Base-by-base conservation (phyloP, 2,329 filamentous ascomycete genomes). In the Cephalotrichum gorgonifer region DNA sequence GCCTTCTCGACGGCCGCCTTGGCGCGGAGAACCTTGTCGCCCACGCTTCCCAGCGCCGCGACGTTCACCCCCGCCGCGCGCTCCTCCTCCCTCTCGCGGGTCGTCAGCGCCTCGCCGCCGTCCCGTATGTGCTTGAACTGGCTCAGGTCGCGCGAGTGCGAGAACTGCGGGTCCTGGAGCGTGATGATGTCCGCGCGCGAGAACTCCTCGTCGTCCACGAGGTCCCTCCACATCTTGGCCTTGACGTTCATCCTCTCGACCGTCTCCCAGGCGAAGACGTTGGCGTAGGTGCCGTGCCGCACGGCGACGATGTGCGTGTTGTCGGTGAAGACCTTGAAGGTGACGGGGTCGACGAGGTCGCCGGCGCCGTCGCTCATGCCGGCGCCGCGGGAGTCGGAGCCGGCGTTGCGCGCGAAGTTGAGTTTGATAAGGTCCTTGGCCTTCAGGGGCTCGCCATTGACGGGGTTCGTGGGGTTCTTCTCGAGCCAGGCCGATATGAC, bases 271-370 rank as follows among this genome's bases (percentile, higher is more conserved):
- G 90, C 83, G 63, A 97, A 98, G 4, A 95, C 93, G 66, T 98
- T 98, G 45, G 91, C 91, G 51, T 90, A 91, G 49, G 75, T 85
- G 49, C 79, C 81, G 65, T 86, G 81, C 50, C 81, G 77, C 54
- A 98, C 75, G 15, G 90, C 91, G 43, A 97, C 88, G 51, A 98
- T 88, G 65, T 97, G 93, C 4, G 93, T 97, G 66, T 97, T 97
- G 64, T 98, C 89, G 43, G 93, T 98, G 60, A 98, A 88, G 39
- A 95, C 86, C 66, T 98, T 98, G 74, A 87, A 97, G 0, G 90
- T 96, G 43, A 98, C 91, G 0, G 93, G 94, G 60, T 98, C 93
- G 54, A 97, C 88, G 59, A 93, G 86, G 58, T 97, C 93, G 48
- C 81, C 86, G 52, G 76, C 73, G 15, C 72, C 75, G 53, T 80